Base-by-base conservation (phyloP, 2,329 filamentous ascomycete species). In the Phaeosphaeria sp. region DNA sequence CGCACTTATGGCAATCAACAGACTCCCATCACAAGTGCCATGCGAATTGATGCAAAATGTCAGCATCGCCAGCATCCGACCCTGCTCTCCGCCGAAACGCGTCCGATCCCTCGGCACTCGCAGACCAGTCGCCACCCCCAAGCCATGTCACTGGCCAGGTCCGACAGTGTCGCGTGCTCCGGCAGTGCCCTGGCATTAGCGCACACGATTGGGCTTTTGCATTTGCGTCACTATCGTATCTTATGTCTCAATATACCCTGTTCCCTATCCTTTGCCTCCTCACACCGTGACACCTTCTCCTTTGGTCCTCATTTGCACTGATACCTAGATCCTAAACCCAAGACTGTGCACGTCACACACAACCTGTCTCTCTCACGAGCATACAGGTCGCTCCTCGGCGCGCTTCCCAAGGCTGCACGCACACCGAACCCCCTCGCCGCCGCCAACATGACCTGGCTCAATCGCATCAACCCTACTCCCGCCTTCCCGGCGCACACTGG, bases 401-500 rank as follows among this genome's bases (percentile, higher is more conserved):
- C 61, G 49, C 47, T 65, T 1, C 57, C 67, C 17, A 55, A 56
- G 39, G 50, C 64, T 40, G 30, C 51, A 20, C 56, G 59, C 25
- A 57, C 51, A 43, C 43, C 55, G n/a, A 59, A 45, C 40, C 39
- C 63, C 13, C 36, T 56, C 20, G 50, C 56, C 21, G 47, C 59
- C 25, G 54, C 55, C 48, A 61, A 63, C 17, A 81, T 82, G 77
- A 74, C 75, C 22, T 77, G 76, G 66, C 71, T 82, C 44, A 74
- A 76, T 39, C 73, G 70, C 40, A 77, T 91, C 65, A 91, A 84
- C 68, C 90, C 90, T 0, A 80, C 92, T 4, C 91, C 91, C 1
- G 77, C 83, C 1, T 93, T 96, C 56, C 89, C 91, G 3, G 80
- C 87, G 3, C 94, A 93, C 72, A 88, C 89, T 1, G 92, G 91